phyloP scores from a whole-genome alignment of 768 basidiomycete genomes.

The Cubamyces lactineus region DNA sequence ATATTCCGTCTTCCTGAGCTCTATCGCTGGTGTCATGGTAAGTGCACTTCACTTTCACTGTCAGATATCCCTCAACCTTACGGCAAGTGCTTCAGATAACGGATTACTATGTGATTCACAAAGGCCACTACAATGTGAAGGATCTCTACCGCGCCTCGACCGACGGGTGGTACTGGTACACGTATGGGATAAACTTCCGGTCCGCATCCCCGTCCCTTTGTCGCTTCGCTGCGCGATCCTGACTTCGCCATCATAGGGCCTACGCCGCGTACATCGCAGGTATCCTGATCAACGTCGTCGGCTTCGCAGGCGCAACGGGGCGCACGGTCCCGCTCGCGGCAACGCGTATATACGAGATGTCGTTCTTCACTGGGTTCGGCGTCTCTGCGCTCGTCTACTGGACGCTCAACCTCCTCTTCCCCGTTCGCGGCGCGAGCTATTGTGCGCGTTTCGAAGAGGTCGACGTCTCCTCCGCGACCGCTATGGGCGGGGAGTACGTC shows the following conservation, averaged over 20 bases:
- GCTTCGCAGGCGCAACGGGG: conserved; percentile 77
- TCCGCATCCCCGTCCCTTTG: conserved; percentile 31
- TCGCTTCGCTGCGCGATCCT: neutral
- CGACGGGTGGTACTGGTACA: conserved; percentile 78
- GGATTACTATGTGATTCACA: conserved; percentile 77
- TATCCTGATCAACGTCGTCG: conserved; percentile 81
- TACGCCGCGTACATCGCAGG: conserved; percentile 72
- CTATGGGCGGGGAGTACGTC: neutral
- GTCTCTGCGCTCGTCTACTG: conserved; percentile 69
- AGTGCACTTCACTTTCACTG: conserved; percentile 18
- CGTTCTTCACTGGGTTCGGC: conserved; percentile 85
- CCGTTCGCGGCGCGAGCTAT: conserved; percentile 51
- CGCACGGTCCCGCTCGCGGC: conserved; percentile 65
- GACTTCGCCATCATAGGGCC: conserved; percentile 41
- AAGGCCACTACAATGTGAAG: conserved; percentile 68
- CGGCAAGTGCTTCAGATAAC: conserved; percentile 50
- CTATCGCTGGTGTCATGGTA: conserved; percentile 82
- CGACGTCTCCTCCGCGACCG: conserved; percentile 46
- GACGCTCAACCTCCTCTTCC: conserved; percentile 59
- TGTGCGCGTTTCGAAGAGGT: conserved; percentile 53
- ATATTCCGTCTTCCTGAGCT: conserved; percentile 80
- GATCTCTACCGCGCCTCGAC: conserved; percentile 66
- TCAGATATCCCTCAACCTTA: neutral
- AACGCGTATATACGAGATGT: conserved; percentile 73
- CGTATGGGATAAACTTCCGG: conserved; percentile 72